Evolutionary conservation across 1,284 basidiomycete species (phyloP).

Genomic region (Trichosporon faecale): DNA sequence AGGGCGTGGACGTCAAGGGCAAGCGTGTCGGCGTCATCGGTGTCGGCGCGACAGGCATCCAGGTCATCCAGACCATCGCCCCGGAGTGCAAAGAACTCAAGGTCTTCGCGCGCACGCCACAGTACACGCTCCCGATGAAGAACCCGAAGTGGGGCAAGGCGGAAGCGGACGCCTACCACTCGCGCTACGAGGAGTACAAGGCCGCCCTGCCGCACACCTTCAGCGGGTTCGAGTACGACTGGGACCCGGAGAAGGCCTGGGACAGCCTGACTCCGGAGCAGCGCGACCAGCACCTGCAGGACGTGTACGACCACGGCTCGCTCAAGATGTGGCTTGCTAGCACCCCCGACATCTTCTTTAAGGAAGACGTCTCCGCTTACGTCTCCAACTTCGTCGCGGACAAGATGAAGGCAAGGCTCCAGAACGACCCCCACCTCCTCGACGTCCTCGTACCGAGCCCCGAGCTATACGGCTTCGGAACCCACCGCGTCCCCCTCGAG

Average conservation of each 20-base stretch:
- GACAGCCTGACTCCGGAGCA: constrained; percentile 5
- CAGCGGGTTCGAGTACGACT: constrained; percentile 19
- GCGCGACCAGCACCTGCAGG: constrained; percentile 13
- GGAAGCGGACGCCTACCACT: constrained; percentile 14
- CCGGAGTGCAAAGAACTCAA: constrained; percentile 14
- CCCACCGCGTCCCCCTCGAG: constrained; percentile 25
- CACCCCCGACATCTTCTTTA: constrained; percentile 21
- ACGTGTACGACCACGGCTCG: constrained; percentile 17
- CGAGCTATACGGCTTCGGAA: constrained; percentile 19
- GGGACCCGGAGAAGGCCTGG: not conserved
- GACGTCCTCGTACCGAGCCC: constrained; percentile 13
- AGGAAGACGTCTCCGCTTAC: constrained; percentile 10
- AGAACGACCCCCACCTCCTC: constrained; percentile 18
- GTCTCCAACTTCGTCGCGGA: constrained; percentile 16
- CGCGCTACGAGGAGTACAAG: constrained; percentile 3
- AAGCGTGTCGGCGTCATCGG: constrained; percentile 15
- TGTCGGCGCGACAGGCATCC: constrained; percentile 19
- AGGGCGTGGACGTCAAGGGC: constrained; percentile 18
- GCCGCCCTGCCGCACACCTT: constrained; percentile 12
- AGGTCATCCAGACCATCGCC: constrained; percentile 20
- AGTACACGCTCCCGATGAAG: constrained; percentile 21
- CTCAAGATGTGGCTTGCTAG: constrained; percentile 22
- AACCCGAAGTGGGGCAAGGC: constrained; percentile 15
- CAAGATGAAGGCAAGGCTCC: constrained; percentile 17
- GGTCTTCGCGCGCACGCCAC: constrained; percentile 23